Base-by-base conservation (phyloP, 768 basidiomycete genomes). In the Suillus tomentosus region DNA sequence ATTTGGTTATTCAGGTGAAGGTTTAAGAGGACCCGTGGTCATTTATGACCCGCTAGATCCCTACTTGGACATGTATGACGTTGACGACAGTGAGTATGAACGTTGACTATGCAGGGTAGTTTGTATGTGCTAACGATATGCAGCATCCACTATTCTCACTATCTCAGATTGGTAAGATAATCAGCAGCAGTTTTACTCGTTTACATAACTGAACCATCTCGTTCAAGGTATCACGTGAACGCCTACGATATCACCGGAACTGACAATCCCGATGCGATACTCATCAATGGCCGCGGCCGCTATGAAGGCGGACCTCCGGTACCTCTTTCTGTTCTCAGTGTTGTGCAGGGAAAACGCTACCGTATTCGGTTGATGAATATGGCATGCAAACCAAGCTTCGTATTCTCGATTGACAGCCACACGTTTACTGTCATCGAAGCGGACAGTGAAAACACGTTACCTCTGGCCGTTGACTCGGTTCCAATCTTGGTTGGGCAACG, bases 241-340 rank as follows among this genome's bases (percentile, higher is more conserved):
- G 15, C 64, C 27, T 40, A 36, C 47, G 66, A 37, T 6, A 55
- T 63, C 13, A 17, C 27, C 24, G 27, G 24, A 24, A 4, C 43
- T 7, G 51, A 58, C 47, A 66, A 75, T 10, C 63, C 75, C 4
- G 73, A 77, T 56, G 71, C 78, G 0, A 76, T 75, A 3, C 69
- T 82, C n/a, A 79, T 81, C 60, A 80, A 82, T 59, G 80, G 79
- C n/a, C 55, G 77, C 5, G 80, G 79, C 14, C 76, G 77, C 10
- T 69, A 69, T 57, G 47, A 64, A 11, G 64, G 68, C 31, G 73
- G 67, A 0, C 69, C 76, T 1, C 62, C 66, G 19, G 62, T 69
- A 5, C 69, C 72, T 3, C 68, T 77, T 14, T 68, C 73, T 4
- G 74, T 79, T 42, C 73, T 80, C 56, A 71, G 62, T 14, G 80